Percentiles rank a stretch among this genome's conserved stretches.
phyloP scores from a whole-genome alignment of 768 basidiomycete genomes.

The Kwoniella sp. region DNA sequence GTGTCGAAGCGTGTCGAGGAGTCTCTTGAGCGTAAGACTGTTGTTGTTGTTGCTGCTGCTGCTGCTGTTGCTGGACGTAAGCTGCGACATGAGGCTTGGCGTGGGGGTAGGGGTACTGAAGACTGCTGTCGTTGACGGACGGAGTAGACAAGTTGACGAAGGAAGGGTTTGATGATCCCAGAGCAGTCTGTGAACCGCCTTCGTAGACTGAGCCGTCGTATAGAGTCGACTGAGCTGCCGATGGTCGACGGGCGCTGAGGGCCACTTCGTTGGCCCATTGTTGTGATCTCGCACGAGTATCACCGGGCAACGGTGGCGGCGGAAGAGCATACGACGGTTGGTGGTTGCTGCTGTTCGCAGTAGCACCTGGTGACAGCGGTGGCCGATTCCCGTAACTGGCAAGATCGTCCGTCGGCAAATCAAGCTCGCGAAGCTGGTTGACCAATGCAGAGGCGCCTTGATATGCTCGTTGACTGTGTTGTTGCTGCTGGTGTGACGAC shows the following conservation, averaged over 20 bases:
- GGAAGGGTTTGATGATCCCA: conserved; percentile 15
- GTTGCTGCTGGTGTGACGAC: conserved; percentile 60
- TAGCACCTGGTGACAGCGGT: conserved; percentile 25
- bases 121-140: background rate
- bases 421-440: conserved; percentile 55
- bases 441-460: conserved; percentile 49
- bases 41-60: conserved; percentile 31
- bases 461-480: conserved; percentile 25
- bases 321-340: background rate
- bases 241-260: conserved; percentile 21
- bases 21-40: conserved; percentile 25
- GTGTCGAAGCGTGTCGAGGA: conserved; percentile 10
- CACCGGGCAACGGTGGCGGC: background rate
- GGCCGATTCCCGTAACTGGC: conserved; percentile 52
- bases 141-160: conserved; percentile 24
- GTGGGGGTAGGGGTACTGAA: conserved; percentile 25
- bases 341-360: background rate
- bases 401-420: conserved; percentile 55
- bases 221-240: conserved; percentile 42
- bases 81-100: conserved; percentile 34
- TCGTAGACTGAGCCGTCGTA: conserved; percentile 55
- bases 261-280: conserved; percentile 24
- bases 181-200: conserved; percentile 34
- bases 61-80: conserved; percentile 35
- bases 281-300: conserved; percentile 7